A percentile compares a stretch with the other conserved stretches of the same genome.
phyloP scores from a whole-genome alignment of 352 stramenopile genomes.

The Globisporangium camurandrum region DNA sequence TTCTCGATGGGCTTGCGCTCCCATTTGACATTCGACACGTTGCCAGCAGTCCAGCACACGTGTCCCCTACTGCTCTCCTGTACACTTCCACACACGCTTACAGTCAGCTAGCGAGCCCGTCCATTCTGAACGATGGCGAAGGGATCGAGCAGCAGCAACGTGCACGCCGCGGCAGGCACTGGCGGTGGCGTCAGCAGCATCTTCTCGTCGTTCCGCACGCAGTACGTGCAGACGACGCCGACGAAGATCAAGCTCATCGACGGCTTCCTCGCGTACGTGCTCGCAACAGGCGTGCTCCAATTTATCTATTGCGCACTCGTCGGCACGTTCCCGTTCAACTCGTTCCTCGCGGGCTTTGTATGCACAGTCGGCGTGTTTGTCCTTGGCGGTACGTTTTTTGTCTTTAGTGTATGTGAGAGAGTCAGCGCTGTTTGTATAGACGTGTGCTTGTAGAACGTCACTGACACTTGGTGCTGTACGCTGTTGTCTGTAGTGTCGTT shows the following conservation, averaged over 20 bases:
- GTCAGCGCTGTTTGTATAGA: neutral
- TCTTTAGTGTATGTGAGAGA: neutral
- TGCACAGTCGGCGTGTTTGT: constrained; percentile 89
- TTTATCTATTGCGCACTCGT: constrained; percentile 90
- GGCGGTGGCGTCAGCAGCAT: constrained; percentile 34
- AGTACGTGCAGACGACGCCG: constrained; percentile 81
- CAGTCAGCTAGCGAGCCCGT: neutral
- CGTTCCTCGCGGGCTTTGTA: constrained; percentile 87
- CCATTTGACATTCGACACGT: too few relatives aligned
- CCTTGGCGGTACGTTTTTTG: constrained; percentile 52
- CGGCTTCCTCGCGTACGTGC: constrained; percentile 85
- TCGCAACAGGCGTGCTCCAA: constrained; percentile 83
- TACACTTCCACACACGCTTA: neutral
- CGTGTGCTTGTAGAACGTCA: neutral
- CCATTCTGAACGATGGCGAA: constrained; percentile 12
- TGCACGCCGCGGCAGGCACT: constrained; percentile 23
- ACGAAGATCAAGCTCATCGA: constrained; percentile 89
- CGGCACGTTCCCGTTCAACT: constrained; percentile 90
- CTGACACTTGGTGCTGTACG: neutral
- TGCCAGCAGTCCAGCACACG: too few relatives aligned
- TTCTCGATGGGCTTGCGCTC: neutral
- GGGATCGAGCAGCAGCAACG: constrained; percentile 25
- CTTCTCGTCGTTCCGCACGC: constrained; percentile 49
- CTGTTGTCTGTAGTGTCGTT: constrained; percentile 56
- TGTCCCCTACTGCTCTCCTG: too few relatives aligned